Evolutionary conservation across 768 basidiomycete genomes (phyloP).

Genomic region (Naganishia vishniacii): DNA sequence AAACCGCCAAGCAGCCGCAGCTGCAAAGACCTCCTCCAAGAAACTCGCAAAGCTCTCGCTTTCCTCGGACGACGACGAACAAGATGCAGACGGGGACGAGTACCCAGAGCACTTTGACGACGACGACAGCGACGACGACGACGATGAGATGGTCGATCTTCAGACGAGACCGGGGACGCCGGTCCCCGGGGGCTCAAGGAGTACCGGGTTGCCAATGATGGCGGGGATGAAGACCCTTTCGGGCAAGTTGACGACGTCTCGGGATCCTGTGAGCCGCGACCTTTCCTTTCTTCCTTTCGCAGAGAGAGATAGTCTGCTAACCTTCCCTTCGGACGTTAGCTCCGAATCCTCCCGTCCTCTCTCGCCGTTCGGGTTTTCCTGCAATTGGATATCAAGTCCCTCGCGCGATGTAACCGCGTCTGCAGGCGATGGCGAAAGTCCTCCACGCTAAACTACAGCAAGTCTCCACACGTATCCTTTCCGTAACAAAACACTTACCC

Average conservation of each 20-base stretch:
- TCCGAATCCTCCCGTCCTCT: slow-evolving; percentile 64
- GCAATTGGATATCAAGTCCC: slow-evolving; percentile 58
- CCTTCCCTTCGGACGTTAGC: slow-evolving; percentile 16
- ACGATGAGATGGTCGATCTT: slow-evolving; percentile 39
- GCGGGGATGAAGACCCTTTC: not conserved
- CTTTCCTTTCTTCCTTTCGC: not conserved
- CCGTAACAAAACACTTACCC: not conserved
- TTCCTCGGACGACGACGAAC: slow-evolving; percentile 14
- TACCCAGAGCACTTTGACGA: slow-evolving; percentile 26
- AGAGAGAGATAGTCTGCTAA: no score
- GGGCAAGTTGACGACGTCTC: not conserved
- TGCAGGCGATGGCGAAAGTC: slow-evolving; percentile 82
- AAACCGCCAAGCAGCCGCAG: slow-evolving; percentile 40
- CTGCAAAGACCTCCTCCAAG: slow-evolving; percentile 5
- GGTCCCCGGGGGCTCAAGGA: slow-evolving; percentile 18
- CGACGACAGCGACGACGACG: slow-evolving; percentile 31
- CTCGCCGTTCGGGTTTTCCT: slow-evolving; percentile 72
- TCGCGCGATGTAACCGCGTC: slow-evolving; percentile 72
- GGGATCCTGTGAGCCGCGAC: slow-evolving; percentile 37
- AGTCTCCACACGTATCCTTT: slow-evolving; percentile 32
- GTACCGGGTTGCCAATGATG: not conserved
- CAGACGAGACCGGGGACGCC: slow-evolving; percentile 44
- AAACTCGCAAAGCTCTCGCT: not conserved
- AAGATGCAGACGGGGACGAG: slow-evolving; percentile 26
- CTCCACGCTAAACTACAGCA: slow-evolving; percentile 86